Conservation (phyloP, 2,329 filamentous ascomycete genomes). For the Hypoxylon sp. region DNA sequence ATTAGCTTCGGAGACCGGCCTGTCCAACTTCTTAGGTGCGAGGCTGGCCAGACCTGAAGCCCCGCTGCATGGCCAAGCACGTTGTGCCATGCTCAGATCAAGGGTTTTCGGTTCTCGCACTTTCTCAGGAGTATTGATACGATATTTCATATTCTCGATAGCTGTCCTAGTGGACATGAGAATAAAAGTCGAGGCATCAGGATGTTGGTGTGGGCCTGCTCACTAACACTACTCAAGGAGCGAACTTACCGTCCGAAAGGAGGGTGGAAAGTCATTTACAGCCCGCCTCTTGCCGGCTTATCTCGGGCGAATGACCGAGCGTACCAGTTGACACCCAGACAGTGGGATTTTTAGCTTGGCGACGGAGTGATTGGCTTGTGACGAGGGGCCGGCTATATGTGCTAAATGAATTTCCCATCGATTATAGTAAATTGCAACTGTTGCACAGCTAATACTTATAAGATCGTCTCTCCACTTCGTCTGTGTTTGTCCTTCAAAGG, state of each 20-base stretch:
- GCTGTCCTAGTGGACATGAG: not conserved
- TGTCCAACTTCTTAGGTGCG: conserved; percentile 3
- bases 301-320: conserved; percentile 40
- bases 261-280: conserved; percentile 16
- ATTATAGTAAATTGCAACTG: conserved; percentile 14
- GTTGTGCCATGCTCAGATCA: not conserved
- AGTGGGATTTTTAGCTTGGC: conserved; percentile 31
- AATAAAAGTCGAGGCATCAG: not conserved
- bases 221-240: conserved; percentile 1
- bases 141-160: not conserved
- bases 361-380: conserved; percentile 38
- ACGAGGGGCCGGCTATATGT: conserved; percentile 38
- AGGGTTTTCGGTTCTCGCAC: not conserved
- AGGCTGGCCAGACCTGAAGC: not conserved
- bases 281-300: conserved; percentile 32
- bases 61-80: conserved; percentile 2
- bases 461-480: conserved; percentile 20
- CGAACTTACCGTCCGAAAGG: conserved; percentile 9
- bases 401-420: conserved; percentile 38
- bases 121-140: not conserved
- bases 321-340: conserved; percentile 15
- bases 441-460: conserved; percentile 35
- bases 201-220: not conserved
- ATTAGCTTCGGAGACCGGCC: conserved; percentile 24
- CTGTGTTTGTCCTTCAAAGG: conserved; percentile 19